A percentile compares a stretch with the other conserved stretches of the same genome.
Conservation (phyloP, 2,329 filamentous ascomycete genomes). For the Chaetomium sp. region DNA sequence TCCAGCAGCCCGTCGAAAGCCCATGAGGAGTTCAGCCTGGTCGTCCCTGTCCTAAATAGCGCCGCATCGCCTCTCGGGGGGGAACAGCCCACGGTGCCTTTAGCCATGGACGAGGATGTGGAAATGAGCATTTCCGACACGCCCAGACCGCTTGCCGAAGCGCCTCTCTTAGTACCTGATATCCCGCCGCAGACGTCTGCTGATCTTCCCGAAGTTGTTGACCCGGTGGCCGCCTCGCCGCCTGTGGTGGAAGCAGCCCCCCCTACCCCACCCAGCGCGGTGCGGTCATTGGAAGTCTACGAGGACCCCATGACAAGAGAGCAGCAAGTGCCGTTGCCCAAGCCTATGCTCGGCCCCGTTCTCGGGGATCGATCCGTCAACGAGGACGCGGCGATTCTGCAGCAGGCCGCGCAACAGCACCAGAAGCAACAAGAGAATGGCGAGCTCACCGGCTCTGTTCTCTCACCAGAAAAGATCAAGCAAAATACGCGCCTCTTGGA, state of each 20-base stretch:
- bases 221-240: not conserved
- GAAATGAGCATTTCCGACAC: slow-evolving; percentile 18
- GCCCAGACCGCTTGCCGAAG: slow-evolving; percentile 21
- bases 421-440: slow-evolving; percentile 15
- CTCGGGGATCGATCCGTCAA: slow-evolving; percentile 56
- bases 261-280: slow-evolving; percentile 18
- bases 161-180: not conserved
- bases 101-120: slow-evolving; percentile 8
- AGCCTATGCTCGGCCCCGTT: slow-evolving; percentile 42
- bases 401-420: slow-evolving; percentile 15
- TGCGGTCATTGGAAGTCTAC: slow-evolving; percentile 46
- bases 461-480: slow-evolving; percentile 47
- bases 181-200: not conserved
- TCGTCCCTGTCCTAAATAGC: slow-evolving; percentile 42
- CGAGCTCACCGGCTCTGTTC: slow-evolving; percentile 16
- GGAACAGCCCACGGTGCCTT: slow-evolving; percentile 3
- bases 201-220: not conserved
- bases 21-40: slow-evolving; percentile 49
- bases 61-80: slow-evolving; percentile 9
- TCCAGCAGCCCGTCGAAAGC: slow-evolving; percentile 39
- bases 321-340: slow-evolving; percentile 38
- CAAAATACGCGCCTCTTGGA: slow-evolving; percentile 59
- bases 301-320: slow-evolving; percentile 55
- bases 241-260: not conserved
- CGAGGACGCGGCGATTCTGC: slow-evolving; percentile 40